phyloP scores from a whole-genome alignment of 192 early-diverging fungal genomes.

The Spinellus fusiger region DNA sequence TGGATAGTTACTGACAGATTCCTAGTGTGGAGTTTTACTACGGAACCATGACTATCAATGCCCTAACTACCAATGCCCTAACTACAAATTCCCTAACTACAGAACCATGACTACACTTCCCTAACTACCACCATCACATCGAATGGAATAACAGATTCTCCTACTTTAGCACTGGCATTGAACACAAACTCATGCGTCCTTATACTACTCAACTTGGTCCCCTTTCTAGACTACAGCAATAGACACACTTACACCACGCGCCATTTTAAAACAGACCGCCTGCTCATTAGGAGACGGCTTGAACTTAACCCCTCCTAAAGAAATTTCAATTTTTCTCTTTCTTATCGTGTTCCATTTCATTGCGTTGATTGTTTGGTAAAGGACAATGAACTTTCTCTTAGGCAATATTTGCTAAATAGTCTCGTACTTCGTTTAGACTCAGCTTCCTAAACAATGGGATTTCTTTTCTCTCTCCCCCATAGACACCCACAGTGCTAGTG shows the following conservation, averaged over 20 bases:
- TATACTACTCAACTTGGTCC: no score
- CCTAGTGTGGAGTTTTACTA: no score
- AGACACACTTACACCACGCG: not conserved
- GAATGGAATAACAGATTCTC: no score
- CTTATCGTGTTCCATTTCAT: not conserved
- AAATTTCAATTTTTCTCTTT: not conserved
- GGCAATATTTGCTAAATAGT: conserved; percentile 96
- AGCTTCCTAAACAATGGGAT: conserved; percentile 80
- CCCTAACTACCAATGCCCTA: no score
- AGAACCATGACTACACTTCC: no score
- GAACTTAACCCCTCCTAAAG: not conserved
- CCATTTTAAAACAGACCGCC: not conserved
- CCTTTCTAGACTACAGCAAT: not conserved
- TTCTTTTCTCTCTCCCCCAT: conserved; percentile 51
- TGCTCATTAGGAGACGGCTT: not conserved
- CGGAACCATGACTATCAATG: no score
- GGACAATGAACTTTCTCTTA: conserved; percentile 20
- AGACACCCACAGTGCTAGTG: conserved; percentile 43
- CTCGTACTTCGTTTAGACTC: conserved; percentile 79
- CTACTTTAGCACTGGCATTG: no score
- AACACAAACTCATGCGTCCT: no score
- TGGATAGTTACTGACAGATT: no score
- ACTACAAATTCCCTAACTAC: no score
- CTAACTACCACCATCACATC: no score
- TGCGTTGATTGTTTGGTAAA: not conserved